These are phyloP conservation scores for Paramecium primaurelia DNA, from an alignment of 73 alveolate genomes.

Conservation along the genomic window DNA sequence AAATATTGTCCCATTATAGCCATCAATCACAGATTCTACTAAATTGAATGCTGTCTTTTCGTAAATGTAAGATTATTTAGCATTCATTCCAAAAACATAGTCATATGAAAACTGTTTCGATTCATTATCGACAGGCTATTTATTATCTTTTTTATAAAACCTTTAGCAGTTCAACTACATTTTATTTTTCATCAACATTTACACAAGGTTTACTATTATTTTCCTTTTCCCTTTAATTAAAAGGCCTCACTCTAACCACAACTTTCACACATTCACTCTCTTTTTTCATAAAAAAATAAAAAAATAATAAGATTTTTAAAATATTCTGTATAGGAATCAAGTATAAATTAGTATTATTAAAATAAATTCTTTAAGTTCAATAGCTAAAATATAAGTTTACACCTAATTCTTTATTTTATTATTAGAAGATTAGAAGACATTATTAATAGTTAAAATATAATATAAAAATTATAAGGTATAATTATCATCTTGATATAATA, in stretches of 20 bases:
- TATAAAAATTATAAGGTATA: too few species aligned
- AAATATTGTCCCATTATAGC: constrained; percentile 90
- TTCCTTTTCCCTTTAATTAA: constrained; percentile 67
- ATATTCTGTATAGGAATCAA: background rate
- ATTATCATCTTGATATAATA: background rate
- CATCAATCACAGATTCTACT: constrained; percentile 95
- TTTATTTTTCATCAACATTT: constrained; percentile 47
- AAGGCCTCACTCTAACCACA: constrained; percentile 79
- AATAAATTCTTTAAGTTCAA: background rate
- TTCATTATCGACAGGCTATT: background rate
- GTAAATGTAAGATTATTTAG: constrained; percentile 82
- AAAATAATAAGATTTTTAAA: background rate
- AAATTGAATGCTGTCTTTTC: constrained; percentile 96
- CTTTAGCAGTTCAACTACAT: constrained; percentile 26
- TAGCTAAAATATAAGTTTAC: too few species aligned
- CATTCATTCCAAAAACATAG: constrained; percentile 85
- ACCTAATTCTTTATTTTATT: too few species aligned
- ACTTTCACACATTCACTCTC: constrained; percentile 78
- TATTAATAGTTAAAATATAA: too few species aligned
- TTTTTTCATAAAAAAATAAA: background rate
- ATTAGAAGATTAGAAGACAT: too few species aligned
- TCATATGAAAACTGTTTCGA: constrained; percentile 80
- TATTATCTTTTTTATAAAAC: background rate
- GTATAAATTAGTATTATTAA: background rate
- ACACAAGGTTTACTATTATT: constrained; percentile 44